Percentiles rank a stretch among this genome's conserved stretches.
Conservation (phyloP, 257 asterid genomes). For the Prunella vulgaris region DNA sequence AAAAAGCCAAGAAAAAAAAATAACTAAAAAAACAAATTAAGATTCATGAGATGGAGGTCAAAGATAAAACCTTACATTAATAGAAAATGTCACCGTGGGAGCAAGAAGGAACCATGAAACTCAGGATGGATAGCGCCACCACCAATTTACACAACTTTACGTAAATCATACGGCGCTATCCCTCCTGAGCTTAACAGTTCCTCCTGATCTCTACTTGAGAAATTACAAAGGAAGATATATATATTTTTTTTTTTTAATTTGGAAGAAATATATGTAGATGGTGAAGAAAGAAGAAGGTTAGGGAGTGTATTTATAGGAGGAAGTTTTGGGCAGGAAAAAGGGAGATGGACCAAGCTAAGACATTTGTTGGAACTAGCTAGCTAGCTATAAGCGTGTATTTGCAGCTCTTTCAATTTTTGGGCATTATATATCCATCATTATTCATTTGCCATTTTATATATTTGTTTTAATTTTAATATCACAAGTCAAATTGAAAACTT, state of each 20-base stretch:
- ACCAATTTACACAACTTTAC: not conserved
- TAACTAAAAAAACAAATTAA: not conserved
- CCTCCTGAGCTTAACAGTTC: conserved; percentile 94
- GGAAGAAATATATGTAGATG: conserved; percentile 3
- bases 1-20: not conserved
- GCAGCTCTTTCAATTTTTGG: not conserved
- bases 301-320: conserved; percentile 37
- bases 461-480: not conserved
- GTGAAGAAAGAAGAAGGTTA: conserved; percentile 19
- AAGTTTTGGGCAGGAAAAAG: conserved; percentile 1
- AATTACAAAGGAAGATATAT: not conserved
- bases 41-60: not conserved
- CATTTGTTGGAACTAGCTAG: conserved; percentile 19
- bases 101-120: conserved; percentile 68
- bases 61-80: not conserved
- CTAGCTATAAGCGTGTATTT: not conserved
- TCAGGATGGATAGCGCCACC: conserved; percentile 92
- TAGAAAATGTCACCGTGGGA: not conserved
- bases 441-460: not conserved
- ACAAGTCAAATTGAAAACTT: not conserved
- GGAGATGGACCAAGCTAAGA: conserved; percentile 25
- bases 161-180: conserved; percentile 60
- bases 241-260: not conserved
- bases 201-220: conserved; percentile 29
- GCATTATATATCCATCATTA: not conserved